Base-by-base conservation (phyloP, 768 basidiomycete genomes). In the Fistulinella prunicolor region DNA sequence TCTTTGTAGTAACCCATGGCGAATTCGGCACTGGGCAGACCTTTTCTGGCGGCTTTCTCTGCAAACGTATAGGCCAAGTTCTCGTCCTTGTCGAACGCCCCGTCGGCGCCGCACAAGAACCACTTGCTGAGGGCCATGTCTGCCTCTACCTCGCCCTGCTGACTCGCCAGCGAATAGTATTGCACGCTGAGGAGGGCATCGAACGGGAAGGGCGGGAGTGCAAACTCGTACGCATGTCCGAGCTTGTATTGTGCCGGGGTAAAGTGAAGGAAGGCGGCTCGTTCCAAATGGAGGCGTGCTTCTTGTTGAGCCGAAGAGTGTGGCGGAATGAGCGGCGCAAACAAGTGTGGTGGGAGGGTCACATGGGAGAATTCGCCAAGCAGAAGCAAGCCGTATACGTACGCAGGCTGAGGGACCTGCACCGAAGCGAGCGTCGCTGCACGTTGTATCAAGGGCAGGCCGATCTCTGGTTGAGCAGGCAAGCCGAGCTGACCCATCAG, bases 51-150 rank as follows among this genome's bases (percentile, higher is more conserved):
- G 0, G 89, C 86, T 68, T 95, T 94, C 54, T 90, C 85, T 0
- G 95, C 95, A 69, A 95, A 98, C 0, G 85, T 88, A 54, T 81
- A 81, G 2, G 95, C 94, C 3, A 97, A 76, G 1, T 64, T 70
- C 63, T 96, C 93, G 64, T 94, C 90, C 67, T 93, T 92, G 32
- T 89, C 89, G 57, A 96, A 94, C 13, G 73, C 70, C 8, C 79
- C 79, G 29, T 78, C 75, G 0, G 85, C 83, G 4, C 94, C 94
- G 62, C 93, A 94, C 41, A 98, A 70, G 73, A 96, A 97, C 94
- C 95, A 98, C 69, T 96, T 97, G 66, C 82, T 85, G 44, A 97
- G 77, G 3, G 93, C 94, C 93, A 97, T 94, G 63, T 98, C 93
- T 0, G 95, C 95, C 64, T 97, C 94, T 20, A 79, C 75, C 66